phyloP scores from a whole-genome alignment of 345 rosid species.

The Lumnitzera littorea region DNA sequence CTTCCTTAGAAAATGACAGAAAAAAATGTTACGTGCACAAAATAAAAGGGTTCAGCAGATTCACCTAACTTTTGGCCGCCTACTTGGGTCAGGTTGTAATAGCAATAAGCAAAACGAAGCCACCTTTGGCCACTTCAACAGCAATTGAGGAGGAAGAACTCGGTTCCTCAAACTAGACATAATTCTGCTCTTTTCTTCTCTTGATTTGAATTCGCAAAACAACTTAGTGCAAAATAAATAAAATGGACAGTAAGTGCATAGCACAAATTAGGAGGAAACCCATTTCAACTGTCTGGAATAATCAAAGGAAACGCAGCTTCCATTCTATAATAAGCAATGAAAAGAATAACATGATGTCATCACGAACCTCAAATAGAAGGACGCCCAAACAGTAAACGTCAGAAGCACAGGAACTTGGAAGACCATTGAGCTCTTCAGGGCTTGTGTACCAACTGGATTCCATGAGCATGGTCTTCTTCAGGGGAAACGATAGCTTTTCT shows the following conservation, averaged over 20 bases:
- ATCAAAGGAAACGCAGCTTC: background rate
- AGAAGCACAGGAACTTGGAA: conserved; percentile 54
- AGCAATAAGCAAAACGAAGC: conserved; percentile 84
- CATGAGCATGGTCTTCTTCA: conserved; percentile 63
- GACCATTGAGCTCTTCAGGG: conserved; percentile 64
- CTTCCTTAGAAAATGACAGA: too few relatives aligned
- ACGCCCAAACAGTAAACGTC: conserved; percentile 76
- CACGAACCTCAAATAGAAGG: conserved; percentile 71
- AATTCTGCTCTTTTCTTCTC: conserved; percentile 43
- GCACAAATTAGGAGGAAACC: conserved; percentile 16
- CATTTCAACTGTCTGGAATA: conserved; percentile 13
- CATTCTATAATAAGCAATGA: background rate
- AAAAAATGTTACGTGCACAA: too few relatives aligned
- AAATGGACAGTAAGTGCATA: conserved; percentile 11
- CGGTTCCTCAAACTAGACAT: conserved; percentile 87
- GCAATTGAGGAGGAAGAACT: conserved; percentile 76
- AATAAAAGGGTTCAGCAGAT: too few relatives aligned
- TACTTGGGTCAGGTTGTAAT: conserved; percentile 70
- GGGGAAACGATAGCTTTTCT: conserved; percentile 60
- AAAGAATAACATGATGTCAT: background rate
- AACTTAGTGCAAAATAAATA: conserved; percentile 6
- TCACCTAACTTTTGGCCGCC: conserved; percentile 69
- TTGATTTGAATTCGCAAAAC: conserved; percentile 27
- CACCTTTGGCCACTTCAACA: conserved; percentile 72
- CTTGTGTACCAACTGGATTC: conserved; percentile 73